These are phyloP conservation scores for Salvia miltiorrhiza DNA, from an alignment of 257 asterid genomes.

Conservation along the genomic window DNA sequence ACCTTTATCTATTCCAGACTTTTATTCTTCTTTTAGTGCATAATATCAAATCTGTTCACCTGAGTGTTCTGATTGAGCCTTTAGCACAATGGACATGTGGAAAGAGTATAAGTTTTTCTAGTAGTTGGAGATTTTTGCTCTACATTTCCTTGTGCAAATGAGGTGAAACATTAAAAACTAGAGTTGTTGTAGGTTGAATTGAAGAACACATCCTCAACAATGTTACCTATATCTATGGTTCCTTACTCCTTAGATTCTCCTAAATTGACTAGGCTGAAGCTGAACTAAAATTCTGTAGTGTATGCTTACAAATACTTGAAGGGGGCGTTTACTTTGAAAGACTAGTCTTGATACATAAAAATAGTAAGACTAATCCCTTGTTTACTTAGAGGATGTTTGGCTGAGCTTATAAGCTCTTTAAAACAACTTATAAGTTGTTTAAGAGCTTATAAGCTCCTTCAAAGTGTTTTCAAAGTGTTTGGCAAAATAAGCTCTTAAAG, in stretches of 20 bases:
- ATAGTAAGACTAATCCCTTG: too few species aligned
- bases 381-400: too few species aligned
- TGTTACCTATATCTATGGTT: background rate
- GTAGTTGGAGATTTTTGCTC: background rate
- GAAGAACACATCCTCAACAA: background rate
- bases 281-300: background rate
- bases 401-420: too few species aligned
- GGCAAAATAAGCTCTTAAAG: too few species aligned
- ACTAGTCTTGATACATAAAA: too few species aligned
- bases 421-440: too few species aligned
- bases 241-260: background rate
- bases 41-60: background rate
- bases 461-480: too few species aligned
- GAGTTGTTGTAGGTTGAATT: constrained; percentile 6
- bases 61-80: background rate
- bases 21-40: background rate
- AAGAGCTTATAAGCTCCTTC: too few species aligned
- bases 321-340: too few species aligned
- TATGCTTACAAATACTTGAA: background rate
- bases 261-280: background rate
- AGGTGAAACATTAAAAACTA: background rate
- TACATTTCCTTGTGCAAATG: background rate
- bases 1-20: background rate
- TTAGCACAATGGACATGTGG: background rate
- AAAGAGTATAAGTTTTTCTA: background rate